Percentiles rank a stretch among this genome's conserved stretches.
Evolutionary conservation across 345 rosid genomes (phyloP).

Genomic region (Citrus reticulata): DNA sequence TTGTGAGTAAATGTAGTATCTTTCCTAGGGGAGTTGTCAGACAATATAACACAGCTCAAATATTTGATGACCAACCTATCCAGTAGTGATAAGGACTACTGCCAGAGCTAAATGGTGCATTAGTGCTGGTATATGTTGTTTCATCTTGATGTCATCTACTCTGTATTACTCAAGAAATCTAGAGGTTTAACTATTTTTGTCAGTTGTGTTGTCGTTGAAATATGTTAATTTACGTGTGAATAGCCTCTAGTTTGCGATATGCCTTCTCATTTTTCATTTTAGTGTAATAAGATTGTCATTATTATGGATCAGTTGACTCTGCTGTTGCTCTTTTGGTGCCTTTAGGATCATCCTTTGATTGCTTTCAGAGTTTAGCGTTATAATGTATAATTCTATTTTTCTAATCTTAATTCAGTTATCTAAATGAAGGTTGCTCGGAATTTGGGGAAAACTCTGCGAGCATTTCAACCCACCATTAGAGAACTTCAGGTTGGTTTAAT

Average conservation of each 20-base stretch:
- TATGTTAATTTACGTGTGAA: not conserved
- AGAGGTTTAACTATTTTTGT: not conserved
- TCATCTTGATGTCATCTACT: not conserved
- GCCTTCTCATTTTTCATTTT: not conserved
- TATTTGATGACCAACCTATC: not conserved
- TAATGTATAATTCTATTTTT: not conserved
- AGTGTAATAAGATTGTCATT: not conserved
- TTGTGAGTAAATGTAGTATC: not conserved
- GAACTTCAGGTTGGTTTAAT: slow-evolving; percentile 70
- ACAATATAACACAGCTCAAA: not conserved
- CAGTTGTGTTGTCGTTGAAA: not conserved
- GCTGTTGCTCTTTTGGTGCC: not conserved
- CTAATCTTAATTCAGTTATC: slow-evolving; percentile 1
- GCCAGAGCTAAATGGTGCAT: not conserved
- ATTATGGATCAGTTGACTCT: not conserved
- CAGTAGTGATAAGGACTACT: not conserved
- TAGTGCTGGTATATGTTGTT: not conserved
- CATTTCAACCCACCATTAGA: slow-evolving; percentile 90
- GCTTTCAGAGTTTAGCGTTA: not conserved
- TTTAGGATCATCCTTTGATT: slow-evolving; percentile 1
- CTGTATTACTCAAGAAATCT: not conserved
- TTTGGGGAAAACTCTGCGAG: slow-evolving; percentile 87
- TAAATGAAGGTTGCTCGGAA: slow-evolving; percentile 81
- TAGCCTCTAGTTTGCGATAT: not conserved
- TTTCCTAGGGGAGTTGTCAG: not conserved